These are phyloP conservation scores for Mycena belliarum DNA, from an alignment of 768 basidiomycete genomes.

Conservation along the genomic window DNA sequence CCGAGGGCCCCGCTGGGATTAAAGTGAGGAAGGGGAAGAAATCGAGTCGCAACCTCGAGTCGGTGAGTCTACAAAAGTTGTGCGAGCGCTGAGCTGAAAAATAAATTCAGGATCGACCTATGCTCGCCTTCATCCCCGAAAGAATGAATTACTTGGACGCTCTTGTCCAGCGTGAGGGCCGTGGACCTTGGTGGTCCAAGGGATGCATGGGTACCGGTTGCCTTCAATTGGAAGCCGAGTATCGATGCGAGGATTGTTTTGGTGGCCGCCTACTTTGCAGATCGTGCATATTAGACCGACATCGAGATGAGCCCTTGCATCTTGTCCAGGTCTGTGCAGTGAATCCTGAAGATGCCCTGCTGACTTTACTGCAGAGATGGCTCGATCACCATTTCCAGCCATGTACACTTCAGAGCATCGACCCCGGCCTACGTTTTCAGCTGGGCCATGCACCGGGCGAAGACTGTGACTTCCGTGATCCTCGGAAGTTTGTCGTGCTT, in stretches of 20 bases:
- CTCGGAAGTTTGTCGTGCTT: conserved; percentile 22
- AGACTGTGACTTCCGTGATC: conserved; percentile 10
- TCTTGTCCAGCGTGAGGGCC: conserved; percentile 17
- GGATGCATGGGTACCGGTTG: conserved; percentile 6
- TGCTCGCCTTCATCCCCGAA: not conserved
- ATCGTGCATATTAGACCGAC: conserved; percentile 17
- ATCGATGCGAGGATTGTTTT: conserved; percentile 22
- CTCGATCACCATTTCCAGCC: conserved; percentile 18
- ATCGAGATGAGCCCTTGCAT: conserved; percentile 20
- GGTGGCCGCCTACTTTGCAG: not conserved
- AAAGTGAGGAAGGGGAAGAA: not conserved
- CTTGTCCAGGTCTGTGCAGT: not conserved
- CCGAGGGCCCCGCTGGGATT: not conserved
- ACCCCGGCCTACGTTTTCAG: conserved; percentile 13
- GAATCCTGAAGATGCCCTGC: too few relatives aligned
- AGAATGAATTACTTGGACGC: conserved; percentile 16
- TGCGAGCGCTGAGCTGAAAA: not conserved
- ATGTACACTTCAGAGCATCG: not conserved
- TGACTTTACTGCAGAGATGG: conserved; percentile 20
- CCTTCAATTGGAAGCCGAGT: not conserved
- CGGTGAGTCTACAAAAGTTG: not conserved
- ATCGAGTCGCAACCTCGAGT: not conserved
- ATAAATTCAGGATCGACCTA: not conserved
- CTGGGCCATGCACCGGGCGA: conserved; percentile 22
- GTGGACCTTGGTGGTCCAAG: conserved; percentile 10